Base-by-base conservation (phyloP, 2,329 filamentous ascomycete genomes). In the Fonsecaea multimorphosa region DNA sequence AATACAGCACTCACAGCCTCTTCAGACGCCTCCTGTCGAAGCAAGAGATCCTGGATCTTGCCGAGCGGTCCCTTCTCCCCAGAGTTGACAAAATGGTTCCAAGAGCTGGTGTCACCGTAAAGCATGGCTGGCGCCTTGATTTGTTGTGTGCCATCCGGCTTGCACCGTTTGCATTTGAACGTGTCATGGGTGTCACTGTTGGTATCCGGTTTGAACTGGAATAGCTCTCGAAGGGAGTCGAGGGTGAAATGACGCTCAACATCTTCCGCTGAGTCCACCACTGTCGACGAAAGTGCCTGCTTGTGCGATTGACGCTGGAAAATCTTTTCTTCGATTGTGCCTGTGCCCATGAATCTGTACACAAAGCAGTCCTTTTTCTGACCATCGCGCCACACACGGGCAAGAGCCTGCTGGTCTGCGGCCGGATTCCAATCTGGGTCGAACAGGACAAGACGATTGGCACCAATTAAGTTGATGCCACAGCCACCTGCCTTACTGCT, bases 311-410 rank as follows among this genome's bases (percentile, higher is more conserved):
- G 95, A 9, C 96, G 90, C 78, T 99, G 95, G 81, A 99, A 99
- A 72, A 99, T 97, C 81, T 99, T 99, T 79, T 99, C 95, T 76
- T 99, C 95, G 68, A 99, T 99, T 0, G 93, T 97, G 3, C 95
- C 95, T 0, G 96, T 98, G 0, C 93, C 91, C 73, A 99, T 99
- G 80, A 99, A 99, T n/a, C 95, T 91, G 78, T 99, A 99, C 16
- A 99, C 95, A 73, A 99, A 99, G 75, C 95, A 99, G 75, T 99
- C 95, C 76, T 99, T 99, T 84, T 96, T 98, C 78, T 99, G 95
- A 0, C 95, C 95, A 73, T 99, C 95, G 83, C 95, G 91, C 95
- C 95, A 99, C 22, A 99, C 95, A 82, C 95, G 91, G 38, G 95
- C 95, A 32, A 99, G 85, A 3, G 95, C 95, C 80, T 99, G 95